Evolutionary conservation across 176 grass and related monocot species (phyloP), one percentile per base, ranked within the genome.

Genomic region (Miscanthus lutarioriparius): DNA sequence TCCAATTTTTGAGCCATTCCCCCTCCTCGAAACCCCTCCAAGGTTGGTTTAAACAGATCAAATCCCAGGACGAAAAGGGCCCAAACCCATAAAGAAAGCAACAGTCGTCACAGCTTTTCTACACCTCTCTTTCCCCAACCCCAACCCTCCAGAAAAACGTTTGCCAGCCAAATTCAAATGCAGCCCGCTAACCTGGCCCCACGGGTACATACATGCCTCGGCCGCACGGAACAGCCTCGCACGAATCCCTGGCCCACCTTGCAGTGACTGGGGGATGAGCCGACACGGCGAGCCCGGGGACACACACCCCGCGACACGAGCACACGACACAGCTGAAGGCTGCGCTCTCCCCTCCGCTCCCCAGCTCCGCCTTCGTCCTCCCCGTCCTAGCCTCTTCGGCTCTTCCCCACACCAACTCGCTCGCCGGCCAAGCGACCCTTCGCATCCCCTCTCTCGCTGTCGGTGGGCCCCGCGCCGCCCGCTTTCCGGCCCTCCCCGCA

Each of bases 121-220:
- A 8, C 10, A 16, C 39, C 72, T 45, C 48, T 19, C 54, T 82
- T 48, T 27, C 72, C 59, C 20, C 17, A 28, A 36, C 20, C 35
- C 78, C 44, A 51, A 16, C n/a, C 39, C 11, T 10, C 6, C 8
- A 10, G 26, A 47, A 72, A 2, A 66, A 70, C 72, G 86, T 37
- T 22, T n/a, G 30, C 49, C 74, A 83, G 22, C 35, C 76, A 41
- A 44, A 82, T 87, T 87, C 84, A 87, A 90, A 89, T 9, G 17
- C 41, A 6, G 32, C 13, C 7, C 41, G 5, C 49, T 12, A 2
- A 0, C 0, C 70, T 7, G 80, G 69, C 20, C 47, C 76, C 80
- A 28, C 45, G 68, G 75, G 76, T 38, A 11, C 38, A 10, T 10
- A 17, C 47, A 37, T 70, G 79, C 76, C 69, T 78, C 76, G 22